These are phyloP conservation scores for Penicillium sp. DNA, from an alignment of 2,329 filamentous ascomycete species.

Conservation along the genomic window DNA sequence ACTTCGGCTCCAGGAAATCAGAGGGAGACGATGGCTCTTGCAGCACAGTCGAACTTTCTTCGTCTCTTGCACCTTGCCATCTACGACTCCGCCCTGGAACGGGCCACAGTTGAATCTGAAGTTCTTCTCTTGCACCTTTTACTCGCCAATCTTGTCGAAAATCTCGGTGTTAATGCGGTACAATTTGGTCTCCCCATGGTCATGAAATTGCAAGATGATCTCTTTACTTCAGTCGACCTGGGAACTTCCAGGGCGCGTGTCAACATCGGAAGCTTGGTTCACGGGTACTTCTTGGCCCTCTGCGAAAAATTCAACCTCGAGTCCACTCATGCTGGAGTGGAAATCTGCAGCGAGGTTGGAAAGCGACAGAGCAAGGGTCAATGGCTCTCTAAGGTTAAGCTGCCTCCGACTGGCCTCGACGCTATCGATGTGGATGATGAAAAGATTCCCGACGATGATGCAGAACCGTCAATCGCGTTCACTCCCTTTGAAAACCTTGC, in stretches of 20 bases:
- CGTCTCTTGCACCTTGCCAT: slow-evolving; percentile 79
- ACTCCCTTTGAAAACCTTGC: slow-evolving; percentile 73
- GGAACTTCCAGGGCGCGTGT: slow-evolving; percentile 64
- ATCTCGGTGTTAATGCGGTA: slow-evolving; percentile 77
- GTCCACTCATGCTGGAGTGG: slow-evolving; percentile 63
- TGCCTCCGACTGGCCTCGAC: slow-evolving; percentile 66
- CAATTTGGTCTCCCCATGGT: slow-evolving; percentile 84
- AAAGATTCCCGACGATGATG: slow-evolving; percentile 29
- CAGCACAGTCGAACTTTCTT: slow-evolving; percentile 67
- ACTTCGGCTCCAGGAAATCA: slow-evolving; percentile 64
- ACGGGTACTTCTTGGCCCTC: slow-evolving; percentile 83
- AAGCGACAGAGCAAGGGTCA: slow-evolving; percentile 70
- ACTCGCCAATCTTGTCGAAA: slow-evolving; percentile 69
- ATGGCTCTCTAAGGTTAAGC: slow-evolving; percentile 72
- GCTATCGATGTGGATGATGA: slow-evolving; percentile 57
- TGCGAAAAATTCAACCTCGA: slow-evolving; percentile 77
- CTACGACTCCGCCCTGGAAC: slow-evolving; percentile 83
- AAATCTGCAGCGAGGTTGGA: slow-evolving; percentile 72
- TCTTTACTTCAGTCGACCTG: slow-evolving; percentile 41
- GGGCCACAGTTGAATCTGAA: slow-evolving; percentile 69
- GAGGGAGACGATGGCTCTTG: slow-evolving; percentile 56
- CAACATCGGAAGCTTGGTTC: slow-evolving; percentile 76
- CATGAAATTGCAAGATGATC: slow-evolving; percentile 81
- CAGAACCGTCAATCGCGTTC: slow-evolving; percentile 52
- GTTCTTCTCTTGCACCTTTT: slow-evolving; percentile 75